A percentile compares a stretch with the other conserved stretches of the same genome.
phyloP scores from a whole-genome alignment of 345 rosid genomes.

The Cardiospermum halicacabum region DNA sequence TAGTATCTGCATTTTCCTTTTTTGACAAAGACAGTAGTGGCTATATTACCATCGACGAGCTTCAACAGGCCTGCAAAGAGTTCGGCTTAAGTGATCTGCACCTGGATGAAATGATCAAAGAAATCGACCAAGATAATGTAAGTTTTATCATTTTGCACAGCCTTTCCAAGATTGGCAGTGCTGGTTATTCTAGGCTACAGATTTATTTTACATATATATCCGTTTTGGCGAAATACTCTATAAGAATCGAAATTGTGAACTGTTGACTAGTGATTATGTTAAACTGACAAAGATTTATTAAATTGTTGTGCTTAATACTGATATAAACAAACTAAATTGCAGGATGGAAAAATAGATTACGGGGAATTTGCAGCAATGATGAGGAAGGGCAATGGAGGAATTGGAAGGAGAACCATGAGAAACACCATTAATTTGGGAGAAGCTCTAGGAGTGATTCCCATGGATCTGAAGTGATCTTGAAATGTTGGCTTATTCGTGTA shows the following conservation, averaged over 20 bases:
- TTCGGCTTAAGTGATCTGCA: slow-evolving; percentile 63
- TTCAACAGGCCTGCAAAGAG: slow-evolving; percentile 73
- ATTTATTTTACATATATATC: no score
- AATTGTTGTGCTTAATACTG: background rate
- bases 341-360: slow-evolving; percentile 79
- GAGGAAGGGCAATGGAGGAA: slow-evolving; percentile 65
- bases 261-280: no score
- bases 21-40: slow-evolving; percentile 83
- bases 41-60: slow-evolving; percentile 73
- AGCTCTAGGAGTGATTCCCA: slow-evolving; percentile 22
- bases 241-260: background rate
- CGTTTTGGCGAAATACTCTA: no score
- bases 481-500: background rate
- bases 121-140: slow-evolving; percentile 79
- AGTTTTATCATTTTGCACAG: slow-evolving; percentile 21
- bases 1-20: slow-evolving; percentile 61
- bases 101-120: slow-evolving; percentile 76
- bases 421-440: slow-evolving; percentile 42
- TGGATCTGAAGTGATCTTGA: slow-evolving; percentile 12
- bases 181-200: background rate
- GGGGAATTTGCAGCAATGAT: slow-evolving; percentile 77
- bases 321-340: slow-evolving; percentile 10
- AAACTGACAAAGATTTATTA: no score
- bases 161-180: background rate
- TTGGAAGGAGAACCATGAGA: slow-evolving; percentile 63